Evolutionary conservation across 768 basidiomycete species (phyloP).

Genomic region (Fistulinella prunicolor): DNA sequence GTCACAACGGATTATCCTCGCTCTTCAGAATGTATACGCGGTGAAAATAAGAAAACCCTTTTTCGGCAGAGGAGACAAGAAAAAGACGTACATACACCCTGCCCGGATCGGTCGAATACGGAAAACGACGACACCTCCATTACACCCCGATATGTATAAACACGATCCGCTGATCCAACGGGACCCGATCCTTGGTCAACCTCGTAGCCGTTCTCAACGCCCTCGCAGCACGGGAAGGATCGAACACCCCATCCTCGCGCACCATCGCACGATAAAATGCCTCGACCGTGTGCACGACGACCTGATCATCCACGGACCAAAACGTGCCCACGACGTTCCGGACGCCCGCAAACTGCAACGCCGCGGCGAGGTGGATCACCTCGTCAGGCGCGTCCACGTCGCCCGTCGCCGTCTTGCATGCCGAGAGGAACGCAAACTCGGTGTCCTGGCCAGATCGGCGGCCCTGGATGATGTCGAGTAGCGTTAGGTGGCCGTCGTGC

Average conservation of each 20-base stretch:
- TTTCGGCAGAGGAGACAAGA: too few species aligned
- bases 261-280: slow-evolving; percentile 22
- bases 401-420: slow-evolving; percentile 30
- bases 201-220: slow-evolving; percentile 15
- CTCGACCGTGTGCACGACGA: background rate
- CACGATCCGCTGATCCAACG: too few species aligned
- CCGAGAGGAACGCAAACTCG: slow-evolving; percentile 32
- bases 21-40: too few species aligned
- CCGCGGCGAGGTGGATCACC: slow-evolving; percentile 31
- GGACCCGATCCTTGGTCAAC: slow-evolving; percentile 8
- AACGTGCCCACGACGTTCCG: slow-evolving; percentile 3
- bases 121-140: background rate
- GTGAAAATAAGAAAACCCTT: too few species aligned
- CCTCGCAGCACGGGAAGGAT: slow-evolving; percentile 14
- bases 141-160: slow-evolving; percentile 22
- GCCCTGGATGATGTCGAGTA: slow-evolving; percentile 23
- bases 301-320: background rate
- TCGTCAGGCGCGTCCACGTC: slow-evolving; percentile 25
- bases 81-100: too few species aligned
- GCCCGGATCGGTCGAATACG: too few species aligned
- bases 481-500: slow-evolving; percentile 16
- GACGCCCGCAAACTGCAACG: slow-evolving; percentile 28
- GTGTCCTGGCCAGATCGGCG: slow-evolving; percentile 5
- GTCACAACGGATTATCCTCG: too few species aligned
- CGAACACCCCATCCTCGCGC: slow-evolving; percentile 11